Base-by-base conservation (phyloP, 106 monocot species). In the Apostasia shenzhenica region DNA sequence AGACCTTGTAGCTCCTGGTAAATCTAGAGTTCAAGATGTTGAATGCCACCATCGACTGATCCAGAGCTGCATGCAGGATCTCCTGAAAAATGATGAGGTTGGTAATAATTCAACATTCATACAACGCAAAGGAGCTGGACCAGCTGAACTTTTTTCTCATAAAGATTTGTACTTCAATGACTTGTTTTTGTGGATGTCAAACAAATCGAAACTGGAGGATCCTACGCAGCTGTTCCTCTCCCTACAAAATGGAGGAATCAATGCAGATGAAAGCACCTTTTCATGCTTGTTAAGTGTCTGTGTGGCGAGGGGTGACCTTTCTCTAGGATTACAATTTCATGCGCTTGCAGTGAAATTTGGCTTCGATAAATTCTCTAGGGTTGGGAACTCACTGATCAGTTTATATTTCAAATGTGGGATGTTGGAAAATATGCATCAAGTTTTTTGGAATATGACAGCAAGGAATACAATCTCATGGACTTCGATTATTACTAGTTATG, bases 381-480 rank as follows among this genome's bases (percentile, higher is more conserved):
- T 71, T 54, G 85, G 81, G 2, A 78, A 59, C 61, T 81, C 81
- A n/a, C 69, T 85, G 68, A 81, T 85, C 68, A 71, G 74, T 54
- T 69, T 80, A 9, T 85, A 85, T 66, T 75, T 78, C 2, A 85
- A 72, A 65, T 78, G 63, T 53, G 53, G 77, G 12, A 67, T 59
- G 38, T 63, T 81, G n/a, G 57, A 68, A 10, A 61, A 70, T 57
- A 70, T 81, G 40, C 67, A 78, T 72, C 60, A 13, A 54, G 71
- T 75, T 75, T 85, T 85, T 56, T 12, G 78, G 37, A n/a, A 8
- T 41, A 78, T 85, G 63, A 50, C 77, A 12, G 41, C 55, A 13
- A 81, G 54, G 66, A 81, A 78, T 45, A 72, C 68, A 14, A 67
- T 81, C 41, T 59, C 78, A 37, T 85, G 85, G 77, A 85, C 85